A percentile compares a stretch with the other conserved stretches of the same genome.
These are phyloP conservation scores for Termitomyces sp. DNA, from an alignment of 768 basidiomycete species.

Conservation along the genomic window DNA sequence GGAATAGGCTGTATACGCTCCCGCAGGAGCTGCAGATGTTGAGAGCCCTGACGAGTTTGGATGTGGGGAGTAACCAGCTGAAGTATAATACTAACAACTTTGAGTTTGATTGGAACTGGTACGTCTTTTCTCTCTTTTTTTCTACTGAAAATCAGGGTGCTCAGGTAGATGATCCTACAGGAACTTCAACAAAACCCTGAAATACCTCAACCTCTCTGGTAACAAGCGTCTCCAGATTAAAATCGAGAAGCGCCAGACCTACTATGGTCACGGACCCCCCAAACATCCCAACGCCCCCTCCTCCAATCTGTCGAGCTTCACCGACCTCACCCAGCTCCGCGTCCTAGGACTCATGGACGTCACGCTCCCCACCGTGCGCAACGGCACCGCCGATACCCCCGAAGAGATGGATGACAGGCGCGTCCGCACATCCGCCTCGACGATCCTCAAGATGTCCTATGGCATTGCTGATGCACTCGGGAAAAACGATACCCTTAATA, in stretches of 20 bases:
- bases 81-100: conserved; percentile 98
- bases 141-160: background rate
- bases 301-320: conserved; percentile 70
- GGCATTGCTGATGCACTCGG: conserved; percentile 95
- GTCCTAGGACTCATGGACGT: conserved; percentile 99
- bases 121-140: conserved; percentile 18
- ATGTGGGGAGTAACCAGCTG: conserved; percentile 90
- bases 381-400: conserved; percentile 54
- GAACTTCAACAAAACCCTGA: conserved; percentile 94
- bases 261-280: conserved; percentile 14
- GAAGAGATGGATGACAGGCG: conserved; percentile 87
- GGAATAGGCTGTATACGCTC: conserved; percentile 88
- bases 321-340: conserved; percentile 76
- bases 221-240: conserved; percentile 97
- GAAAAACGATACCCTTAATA: conserved; percentile 69
- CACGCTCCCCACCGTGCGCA: conserved; percentile 61
- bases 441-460: conserved; percentile 90
- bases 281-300: conserved; percentile 15
- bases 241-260: conserved; percentile 26
- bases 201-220: conserved; percentile 94
- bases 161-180: conserved; percentile 33
- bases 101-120: conserved; percentile 99
- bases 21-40: conserved; percentile 90
- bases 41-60: conserved; percentile 71
- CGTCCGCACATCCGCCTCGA: conserved; percentile 85